Evolutionary conservation across 2,329 filamentous ascomycete species (phyloP).

Genomic region (Scedosporium dehoogii): DNA sequence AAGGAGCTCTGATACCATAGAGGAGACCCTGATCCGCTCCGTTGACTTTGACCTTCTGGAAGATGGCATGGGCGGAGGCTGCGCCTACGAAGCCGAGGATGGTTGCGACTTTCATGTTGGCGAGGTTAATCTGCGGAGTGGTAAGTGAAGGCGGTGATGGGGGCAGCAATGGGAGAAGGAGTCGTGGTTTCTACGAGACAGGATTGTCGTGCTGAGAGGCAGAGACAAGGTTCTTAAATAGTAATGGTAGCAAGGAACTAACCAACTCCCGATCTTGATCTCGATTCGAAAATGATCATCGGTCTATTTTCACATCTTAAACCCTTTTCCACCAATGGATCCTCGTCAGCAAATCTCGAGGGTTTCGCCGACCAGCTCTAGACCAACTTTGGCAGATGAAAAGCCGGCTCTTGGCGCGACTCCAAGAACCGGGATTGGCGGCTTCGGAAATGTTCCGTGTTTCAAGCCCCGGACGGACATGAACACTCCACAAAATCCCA

Average conservation of each 20-base stretch:
- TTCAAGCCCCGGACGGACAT: not conserved
- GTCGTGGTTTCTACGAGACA: not conserved
- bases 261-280: too few species aligned
- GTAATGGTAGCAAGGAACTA: too few species aligned
- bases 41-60: constrained; percentile 35
- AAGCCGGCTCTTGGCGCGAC: not conserved
- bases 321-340: not conserved
- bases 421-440: not conserved
- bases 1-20: constrained; percentile 37
- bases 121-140: too few species aligned
- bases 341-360: too few species aligned
- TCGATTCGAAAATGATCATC: too few species aligned
- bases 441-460: constrained; percentile 1
- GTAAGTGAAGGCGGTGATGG: not conserved
- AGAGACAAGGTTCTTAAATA: too few species aligned
- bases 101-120: constrained; percentile 5
- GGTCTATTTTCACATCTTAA: not conserved
- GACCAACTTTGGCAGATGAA: not conserved
- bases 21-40: constrained; percentile 38
- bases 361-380: not conserved
- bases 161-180: not conserved
- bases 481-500: not conserved
- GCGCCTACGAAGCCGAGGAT: constrained; percentile 15
- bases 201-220: not conserved
- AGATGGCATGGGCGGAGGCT: constrained; percentile 30